phyloP scores from a whole-genome alignment of 1,139 yeast genomes.

The Yamadazyma dushanensis region DNA sequence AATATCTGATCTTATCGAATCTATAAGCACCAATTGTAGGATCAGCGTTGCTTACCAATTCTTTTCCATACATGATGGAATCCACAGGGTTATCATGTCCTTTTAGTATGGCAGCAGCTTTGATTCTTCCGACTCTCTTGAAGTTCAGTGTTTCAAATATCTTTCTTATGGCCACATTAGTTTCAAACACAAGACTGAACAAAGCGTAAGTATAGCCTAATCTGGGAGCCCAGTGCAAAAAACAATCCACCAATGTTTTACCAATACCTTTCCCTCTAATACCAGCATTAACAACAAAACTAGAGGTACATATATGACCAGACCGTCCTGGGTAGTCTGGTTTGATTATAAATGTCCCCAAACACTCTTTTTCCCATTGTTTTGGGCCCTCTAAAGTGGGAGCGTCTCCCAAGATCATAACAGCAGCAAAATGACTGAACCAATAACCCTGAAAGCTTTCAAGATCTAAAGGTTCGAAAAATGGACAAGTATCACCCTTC shows the following conservation, averaged over 20 bases:
- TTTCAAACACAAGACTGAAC: slow-evolving; percentile 85
- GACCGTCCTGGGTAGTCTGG: slow-evolving; percentile 94
- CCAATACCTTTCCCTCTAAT: slow-evolving; percentile 95
- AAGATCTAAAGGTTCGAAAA: slow-evolving; percentile 71
- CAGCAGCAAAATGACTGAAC: slow-evolving; percentile 84
- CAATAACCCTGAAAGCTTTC: slow-evolving; percentile 79
- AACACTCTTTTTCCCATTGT: slow-evolving; percentile 87
- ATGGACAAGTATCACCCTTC: slow-evolving; percentile 84
- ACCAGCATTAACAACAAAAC: slow-evolving; percentile 87
- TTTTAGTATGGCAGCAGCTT: slow-evolving; percentile 82
- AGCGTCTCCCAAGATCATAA: slow-evolving; percentile 81
- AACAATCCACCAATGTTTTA: slow-evolving; percentile 76
- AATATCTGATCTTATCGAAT: slow-evolving; percentile 76
- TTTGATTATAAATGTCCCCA: slow-evolving; percentile 80
- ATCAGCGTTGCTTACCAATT: slow-evolving; percentile 49
- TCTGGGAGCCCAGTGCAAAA: slow-evolving; percentile 85
- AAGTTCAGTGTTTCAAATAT: slow-evolving; percentile 82
- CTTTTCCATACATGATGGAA: slow-evolving; percentile 69
- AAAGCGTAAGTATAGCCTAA: slow-evolving; percentile 83
- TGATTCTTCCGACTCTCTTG: slow-evolving; percentile 72
- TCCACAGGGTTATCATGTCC: slow-evolving; percentile 84
- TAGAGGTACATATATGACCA: slow-evolving; percentile 90
- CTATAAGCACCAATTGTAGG: slow-evolving; percentile 57
- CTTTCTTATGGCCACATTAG: slow-evolving; percentile 77
- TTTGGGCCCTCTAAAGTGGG: slow-evolving; percentile 57